These are phyloP conservation scores for Penicillium coprophilum DNA, from an alignment of 495 filamentous ascomycete genomes.

Conservation along the genomic window DNA sequence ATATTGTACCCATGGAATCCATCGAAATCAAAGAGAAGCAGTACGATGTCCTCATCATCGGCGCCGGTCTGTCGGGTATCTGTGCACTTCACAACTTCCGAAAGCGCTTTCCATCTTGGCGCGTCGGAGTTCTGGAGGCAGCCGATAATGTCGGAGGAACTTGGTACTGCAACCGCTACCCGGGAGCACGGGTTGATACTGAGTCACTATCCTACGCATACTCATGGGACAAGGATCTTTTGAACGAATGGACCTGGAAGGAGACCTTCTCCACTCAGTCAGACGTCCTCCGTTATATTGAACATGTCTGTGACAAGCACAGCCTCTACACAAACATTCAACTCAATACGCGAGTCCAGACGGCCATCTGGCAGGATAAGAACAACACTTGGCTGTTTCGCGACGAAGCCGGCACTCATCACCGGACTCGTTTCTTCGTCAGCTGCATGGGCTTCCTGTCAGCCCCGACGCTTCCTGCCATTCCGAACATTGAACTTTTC, in stretches of 20 bases:
- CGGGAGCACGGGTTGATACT: slow-evolving; percentile 28
- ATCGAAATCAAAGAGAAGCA: slow-evolving; percentile 4
- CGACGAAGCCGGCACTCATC: slow-evolving; percentile 10
- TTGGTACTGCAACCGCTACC: slow-evolving; percentile 47
- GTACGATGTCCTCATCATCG: slow-evolving; percentile 51
- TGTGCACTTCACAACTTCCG: slow-evolving; percentile 43
- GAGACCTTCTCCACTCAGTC: slow-evolving; percentile 23
- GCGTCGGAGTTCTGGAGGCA: slow-evolving; percentile 45
- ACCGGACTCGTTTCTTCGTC: slow-evolving; percentile 20
- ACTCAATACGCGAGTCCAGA: slow-evolving; percentile 27
- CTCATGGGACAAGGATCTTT: slow-evolving; percentile 28
- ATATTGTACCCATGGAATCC: slow-evolving; percentile 5
- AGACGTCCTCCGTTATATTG: slow-evolving; percentile 32
- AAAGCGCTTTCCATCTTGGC: slow-evolving; percentile 39
- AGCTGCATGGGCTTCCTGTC: slow-evolving; percentile 26
- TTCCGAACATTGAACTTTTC: slow-evolving; percentile 27
- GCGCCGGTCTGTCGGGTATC: slow-evolving; percentile 51
- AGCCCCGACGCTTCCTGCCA: slow-evolving; percentile 33
- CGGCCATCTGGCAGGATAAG: slow-evolving; percentile 20
- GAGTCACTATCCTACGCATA: slow-evolving; percentile 30
- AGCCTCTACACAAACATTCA: slow-evolving; percentile 27
- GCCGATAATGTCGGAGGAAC: slow-evolving; percentile 51
- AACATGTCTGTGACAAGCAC: slow-evolving; percentile 26
- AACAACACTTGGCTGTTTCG: slow-evolving; percentile 22
- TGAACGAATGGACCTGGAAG: slow-evolving; percentile 30